A percentile compares a stretch with the other conserved stretches of the same genome.
Conservation (phyloP, 2,329 filamentous ascomycete species). For the Aspergillus sp. region DNA sequence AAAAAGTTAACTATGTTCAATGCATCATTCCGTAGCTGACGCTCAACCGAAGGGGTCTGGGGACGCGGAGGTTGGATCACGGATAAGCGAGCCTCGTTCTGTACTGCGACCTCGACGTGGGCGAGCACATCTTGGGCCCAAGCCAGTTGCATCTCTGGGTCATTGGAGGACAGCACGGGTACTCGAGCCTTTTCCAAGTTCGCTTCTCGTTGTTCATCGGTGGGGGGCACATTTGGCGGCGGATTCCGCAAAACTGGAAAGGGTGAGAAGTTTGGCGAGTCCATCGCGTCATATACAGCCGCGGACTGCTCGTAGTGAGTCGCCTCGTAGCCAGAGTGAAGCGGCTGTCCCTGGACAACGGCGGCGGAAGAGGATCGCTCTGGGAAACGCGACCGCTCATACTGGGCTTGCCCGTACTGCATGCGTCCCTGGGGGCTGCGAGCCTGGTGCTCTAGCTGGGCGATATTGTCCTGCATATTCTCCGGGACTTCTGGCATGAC, state of each 20-base stretch:
- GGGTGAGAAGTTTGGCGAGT: conserved; percentile 79
- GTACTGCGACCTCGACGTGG: conserved; percentile 80
- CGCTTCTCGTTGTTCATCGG: conserved; percentile 90
- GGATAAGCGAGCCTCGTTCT: conserved; percentile 70
- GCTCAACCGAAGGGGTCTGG: conserved; percentile 81
- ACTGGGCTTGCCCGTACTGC: conserved; percentile 33
- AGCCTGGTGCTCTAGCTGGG: conserved; percentile 83
- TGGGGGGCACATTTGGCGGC: conserved; percentile 85
- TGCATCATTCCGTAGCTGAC: conserved; percentile 82
- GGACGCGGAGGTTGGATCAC: conserved; percentile 62
- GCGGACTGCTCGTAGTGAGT: conserved; percentile 52
- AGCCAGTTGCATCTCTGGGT: conserved; percentile 92
- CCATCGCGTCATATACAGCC: conserved; percentile 50
- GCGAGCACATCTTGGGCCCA: conserved; percentile 93
- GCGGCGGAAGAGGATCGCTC: conserved; percentile 37
- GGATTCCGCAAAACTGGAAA: conserved; percentile 80
- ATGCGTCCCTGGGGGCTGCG: conserved; percentile 45
- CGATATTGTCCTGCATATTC: conserved; percentile 93
- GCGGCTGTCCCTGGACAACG: conserved; percentile 28
- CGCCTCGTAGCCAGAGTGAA: conserved; percentile 32
- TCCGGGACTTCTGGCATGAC: conserved; percentile 94
- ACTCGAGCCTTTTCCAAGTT: conserved; percentile 81
- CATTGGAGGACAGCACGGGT: conserved; percentile 85
- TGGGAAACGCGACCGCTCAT: conserved; percentile 34
- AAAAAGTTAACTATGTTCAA: conserved; percentile 90